These are phyloP conservation scores for Mortierella sp. DNA, from an alignment of 371 early-diverging fungal species.

Conservation along the genomic window DNA sequence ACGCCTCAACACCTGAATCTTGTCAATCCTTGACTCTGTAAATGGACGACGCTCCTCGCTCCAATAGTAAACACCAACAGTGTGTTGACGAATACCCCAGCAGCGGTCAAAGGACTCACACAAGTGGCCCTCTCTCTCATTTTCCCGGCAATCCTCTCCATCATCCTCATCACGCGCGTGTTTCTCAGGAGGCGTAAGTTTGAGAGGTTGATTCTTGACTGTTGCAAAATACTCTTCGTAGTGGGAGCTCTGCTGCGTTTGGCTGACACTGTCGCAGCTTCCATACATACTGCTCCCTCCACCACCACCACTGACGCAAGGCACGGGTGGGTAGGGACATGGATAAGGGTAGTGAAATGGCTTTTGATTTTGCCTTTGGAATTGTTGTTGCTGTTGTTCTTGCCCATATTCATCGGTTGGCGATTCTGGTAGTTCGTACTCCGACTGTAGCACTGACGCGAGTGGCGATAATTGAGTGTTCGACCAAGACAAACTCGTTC, in stretches of 20 bases:
- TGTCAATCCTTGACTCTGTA: neutral
- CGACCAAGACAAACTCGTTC: neutral
- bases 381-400: neutral
- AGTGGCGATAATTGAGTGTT: neutral
- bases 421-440: neutral
- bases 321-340: neutral
- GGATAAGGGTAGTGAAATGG: neutral
- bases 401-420: neutral
- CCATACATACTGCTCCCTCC: slow-evolving; percentile 21
- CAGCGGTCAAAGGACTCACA: slow-evolving; percentile 15
- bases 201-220: neutral
- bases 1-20: neutral
- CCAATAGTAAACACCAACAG: slow-evolving; percentile 13
- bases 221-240: neutral
- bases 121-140: slow-evolving; percentile 3
- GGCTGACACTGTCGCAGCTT: neutral
- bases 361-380: neutral
- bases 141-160: neutral
- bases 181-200: slow-evolving; percentile 1
- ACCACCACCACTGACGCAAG: neutral
- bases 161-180: slow-evolving; percentile 10
- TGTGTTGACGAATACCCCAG: slow-evolving; percentile 6
- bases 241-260: neutral
- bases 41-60: neutral
- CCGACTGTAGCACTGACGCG: neutral